phyloP scores from a whole-genome alignment of 169 alveolate genomes.

The Plasmodium blacklocki region DNA sequence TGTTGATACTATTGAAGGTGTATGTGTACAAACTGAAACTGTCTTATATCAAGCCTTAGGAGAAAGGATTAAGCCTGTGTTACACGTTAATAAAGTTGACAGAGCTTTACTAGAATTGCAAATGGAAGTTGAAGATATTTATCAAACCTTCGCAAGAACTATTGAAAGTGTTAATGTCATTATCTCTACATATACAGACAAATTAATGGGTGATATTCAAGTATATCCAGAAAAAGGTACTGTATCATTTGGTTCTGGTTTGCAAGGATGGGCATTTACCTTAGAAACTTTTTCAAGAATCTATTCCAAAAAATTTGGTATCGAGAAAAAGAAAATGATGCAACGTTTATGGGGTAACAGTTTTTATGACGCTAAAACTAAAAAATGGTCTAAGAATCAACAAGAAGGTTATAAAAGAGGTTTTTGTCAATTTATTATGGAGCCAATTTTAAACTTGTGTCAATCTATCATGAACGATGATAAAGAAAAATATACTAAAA shows the following conservation, averaged over 20 bases:
- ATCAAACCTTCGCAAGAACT: constrained; percentile 96
- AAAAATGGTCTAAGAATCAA: constrained; percentile 94
- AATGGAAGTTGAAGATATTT: constrained; percentile 98
- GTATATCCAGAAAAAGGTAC: constrained; percentile 98
- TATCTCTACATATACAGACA: constrained; percentile 96
- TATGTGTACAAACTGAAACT: constrained; percentile 99
- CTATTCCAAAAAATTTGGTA: constrained; percentile 96
- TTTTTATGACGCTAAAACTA: constrained; percentile 96
- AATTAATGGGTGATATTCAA: constrained; percentile 96
- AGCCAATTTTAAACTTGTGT: constrained; percentile 97
- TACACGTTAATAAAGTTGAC: constrained; percentile 98
- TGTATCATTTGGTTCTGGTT: constrained; percentile 99
- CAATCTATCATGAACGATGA: constrained; percentile 95
- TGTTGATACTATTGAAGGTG: constrained; percentile 99
- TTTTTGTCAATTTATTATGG: constrained; percentile 98
- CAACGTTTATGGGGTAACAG: constrained; percentile 99
- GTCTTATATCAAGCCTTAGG: constrained; percentile 99
- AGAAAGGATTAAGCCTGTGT: constrained; percentile 98
- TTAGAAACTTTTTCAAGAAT: constrained; percentile 96
- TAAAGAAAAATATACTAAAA: constrained; percentile 94
- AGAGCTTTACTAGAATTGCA: constrained; percentile 97
- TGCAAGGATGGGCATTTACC: constrained; percentile 99
- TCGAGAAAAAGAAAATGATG: constrained; percentile 96
- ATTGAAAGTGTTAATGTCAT: constrained; percentile 98
- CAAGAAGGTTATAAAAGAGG: constrained; percentile 93